Evolutionary conservation across 2,329 filamentous ascomycete genomes (phyloP).

Genomic region (Alternaria postmessia): DNA sequence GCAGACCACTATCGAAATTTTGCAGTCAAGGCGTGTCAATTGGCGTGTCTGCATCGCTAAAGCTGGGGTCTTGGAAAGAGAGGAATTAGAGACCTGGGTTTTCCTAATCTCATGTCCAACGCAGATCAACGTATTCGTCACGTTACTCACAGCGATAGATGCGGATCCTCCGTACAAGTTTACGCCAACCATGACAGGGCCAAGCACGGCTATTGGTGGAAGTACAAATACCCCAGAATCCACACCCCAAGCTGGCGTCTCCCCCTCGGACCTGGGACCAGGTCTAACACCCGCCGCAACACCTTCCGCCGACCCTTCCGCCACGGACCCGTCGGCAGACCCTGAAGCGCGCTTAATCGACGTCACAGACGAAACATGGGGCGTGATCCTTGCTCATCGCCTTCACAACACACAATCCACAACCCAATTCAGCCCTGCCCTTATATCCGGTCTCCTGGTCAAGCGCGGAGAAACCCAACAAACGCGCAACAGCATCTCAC

Average conservation of each 20-base stretch:
- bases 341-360: slow-evolving; percentile 76
- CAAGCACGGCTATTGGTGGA: slow-evolving; percentile 23
- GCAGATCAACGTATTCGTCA: slow-evolving; percentile 52
- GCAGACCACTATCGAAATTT: slow-evolving; percentile 77
- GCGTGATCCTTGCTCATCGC: slow-evolving; percentile 72
- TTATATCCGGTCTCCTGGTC: slow-evolving; percentile 55
- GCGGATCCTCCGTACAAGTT: slow-evolving; percentile 70
- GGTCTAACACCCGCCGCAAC: slow-evolving; percentile 72
- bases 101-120: slow-evolving; percentile 47
- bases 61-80: slow-evolving; percentile 71
- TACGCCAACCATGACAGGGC: slow-evolving; percentile 57
- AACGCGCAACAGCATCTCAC: slow-evolving; percentile 18
- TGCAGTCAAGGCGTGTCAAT: slow-evolving; percentile 73
- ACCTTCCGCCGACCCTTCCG: slow-evolving; percentile 60
- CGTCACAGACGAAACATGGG: slow-evolving; percentile 78
- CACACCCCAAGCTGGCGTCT: slow-evolving; percentile 46
- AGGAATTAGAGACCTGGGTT: slow-evolving; percentile 64
- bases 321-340: slow-evolving; percentile 57
- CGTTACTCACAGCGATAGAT: slow-evolving; percentile 71
- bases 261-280: slow-evolving; percentile 40
- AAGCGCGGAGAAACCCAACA: slow-evolving; percentile 48
- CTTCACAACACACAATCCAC: slow-evolving; percentile 49
- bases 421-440: slow-evolving; percentile 45
- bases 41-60: slow-evolving; percentile 82
- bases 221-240: slow-evolving; percentile 37